These are phyloP conservation scores for Colletotrichum orchidophilum DNA, from an alignment of 2,329 filamentous ascomycete species.

Conservation along the genomic window DNA sequence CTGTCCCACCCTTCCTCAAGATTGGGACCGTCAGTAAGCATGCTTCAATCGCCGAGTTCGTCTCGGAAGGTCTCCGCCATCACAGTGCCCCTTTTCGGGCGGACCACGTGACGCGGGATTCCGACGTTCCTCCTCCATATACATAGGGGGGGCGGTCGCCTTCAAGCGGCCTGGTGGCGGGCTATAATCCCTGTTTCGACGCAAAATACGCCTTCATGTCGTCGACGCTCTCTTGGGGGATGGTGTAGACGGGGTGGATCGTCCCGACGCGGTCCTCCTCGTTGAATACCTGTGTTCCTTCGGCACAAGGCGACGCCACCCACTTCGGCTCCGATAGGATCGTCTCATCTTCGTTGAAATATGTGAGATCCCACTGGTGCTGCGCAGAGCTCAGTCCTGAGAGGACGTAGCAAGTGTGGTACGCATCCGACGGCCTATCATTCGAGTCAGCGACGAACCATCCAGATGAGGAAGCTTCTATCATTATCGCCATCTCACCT, in stretches of 20 bases:
- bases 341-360: conserved; percentile 40
- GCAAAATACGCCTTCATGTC: conserved; percentile 73
- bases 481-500: conserved; percentile 67
- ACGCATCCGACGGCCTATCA: conserved; percentile 79
- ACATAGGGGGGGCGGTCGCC: conserved; percentile 22
- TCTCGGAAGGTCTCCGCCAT: conserved; percentile 10
- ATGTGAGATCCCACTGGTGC: conserved; percentile 66
- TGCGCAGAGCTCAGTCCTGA: conserved; percentile 86
- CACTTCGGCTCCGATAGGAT: conserved; percentile 53
- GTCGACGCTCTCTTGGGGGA: conserved; percentile 76
- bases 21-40: not conserved
- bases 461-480: not conserved
- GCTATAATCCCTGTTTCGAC: conserved; percentile 64
- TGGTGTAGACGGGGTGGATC: conserved; percentile 86
- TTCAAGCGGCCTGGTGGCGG: conserved; percentile 18
- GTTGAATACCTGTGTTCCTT: conserved; percentile 72
- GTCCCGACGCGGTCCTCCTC: conserved; percentile 74
- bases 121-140: not conserved
- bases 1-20: not conserved
- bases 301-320: conserved; percentile 57
- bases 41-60: not conserved
- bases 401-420: conserved; percentile 93
- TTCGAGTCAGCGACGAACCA: conserved; percentile 3
- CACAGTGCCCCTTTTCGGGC: not conserved
- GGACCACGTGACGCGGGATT: conserved; percentile 19